Conservation (phyloP, 441 rosid genomes). For the Viola pubescens region DNA sequence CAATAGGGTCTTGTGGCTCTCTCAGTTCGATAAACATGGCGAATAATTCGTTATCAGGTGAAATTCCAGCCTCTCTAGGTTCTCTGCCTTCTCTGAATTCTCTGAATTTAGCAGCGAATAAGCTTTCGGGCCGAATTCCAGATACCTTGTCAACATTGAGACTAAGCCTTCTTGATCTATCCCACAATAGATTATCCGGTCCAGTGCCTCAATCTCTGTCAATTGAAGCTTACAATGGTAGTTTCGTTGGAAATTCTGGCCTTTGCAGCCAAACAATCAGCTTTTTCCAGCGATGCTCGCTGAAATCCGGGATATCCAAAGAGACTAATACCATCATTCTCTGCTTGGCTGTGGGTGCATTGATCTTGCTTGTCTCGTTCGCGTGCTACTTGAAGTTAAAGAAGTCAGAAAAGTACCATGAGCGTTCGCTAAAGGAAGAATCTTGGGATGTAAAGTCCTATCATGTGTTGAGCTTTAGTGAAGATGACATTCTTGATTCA, state of each 20-base stretch:
- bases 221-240: slow-evolving; percentile 60
- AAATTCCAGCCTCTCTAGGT: slow-evolving; percentile 61
- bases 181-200: slow-evolving; percentile 59
- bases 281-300: slow-evolving; percentile 49
- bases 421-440: slow-evolving; percentile 51
- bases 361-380: slow-evolving; percentile 42
- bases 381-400: slow-evolving; percentile 44
- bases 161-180: slow-evolving; percentile 77
- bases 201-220: slow-evolving; percentile 59
- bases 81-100: slow-evolving; percentile 62
- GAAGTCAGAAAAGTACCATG: slow-evolving; percentile 41
- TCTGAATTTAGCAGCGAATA: slow-evolving; percentile 63
- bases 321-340: slow-evolving; percentile 39
- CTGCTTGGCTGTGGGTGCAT: slow-evolving; percentile 43
- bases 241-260: slow-evolving; percentile 66
- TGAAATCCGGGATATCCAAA: slow-evolving; percentile 34
- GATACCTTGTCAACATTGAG: slow-evolving; percentile 54
- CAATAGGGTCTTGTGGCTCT: slow-evolving; percentile 54
- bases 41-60: slow-evolving; percentile 52
- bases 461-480: slow-evolving; percentile 58
- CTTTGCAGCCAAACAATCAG: slow-evolving; percentile 63
- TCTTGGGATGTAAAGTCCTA: slow-evolving; percentile 82
- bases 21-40: slow-evolving; percentile 64
- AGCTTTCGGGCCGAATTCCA: slow-evolving; percentile 63
- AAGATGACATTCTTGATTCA: slow-evolving; percentile 83